These are phyloP conservation scores for Microcos paniculata DNA, from an alignment of 345 rosid species.

Conservation along the genomic window DNA sequence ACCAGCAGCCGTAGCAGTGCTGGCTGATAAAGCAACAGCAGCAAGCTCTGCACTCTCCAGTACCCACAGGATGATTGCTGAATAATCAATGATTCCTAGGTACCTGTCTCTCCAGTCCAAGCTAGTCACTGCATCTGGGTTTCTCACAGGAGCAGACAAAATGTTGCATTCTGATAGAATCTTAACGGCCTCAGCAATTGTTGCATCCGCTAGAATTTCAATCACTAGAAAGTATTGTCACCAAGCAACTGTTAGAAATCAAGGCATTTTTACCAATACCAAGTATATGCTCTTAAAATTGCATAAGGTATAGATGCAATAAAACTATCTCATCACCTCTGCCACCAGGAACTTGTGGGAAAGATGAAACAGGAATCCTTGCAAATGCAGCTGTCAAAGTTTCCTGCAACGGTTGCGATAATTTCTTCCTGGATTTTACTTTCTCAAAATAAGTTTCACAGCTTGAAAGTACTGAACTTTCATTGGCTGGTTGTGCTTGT, in stretches of 20 bases:
- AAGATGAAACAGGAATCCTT: slow-evolving; percentile 70
- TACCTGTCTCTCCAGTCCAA: slow-evolving; percentile 77
- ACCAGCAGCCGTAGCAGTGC: slow-evolving; percentile 76
- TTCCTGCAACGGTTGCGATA: slow-evolving; percentile 67
- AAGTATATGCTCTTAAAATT: not conserved
- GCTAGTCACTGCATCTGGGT: slow-evolving; percentile 41
- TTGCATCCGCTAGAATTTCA: slow-evolving; percentile 70
- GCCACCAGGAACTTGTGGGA: slow-evolving; percentile 78
- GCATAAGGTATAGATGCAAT: not conserved
- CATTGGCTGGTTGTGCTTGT: slow-evolving; percentile 21
- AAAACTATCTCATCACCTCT: slow-evolving; percentile 41
- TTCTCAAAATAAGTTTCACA: slow-evolving; percentile 72
- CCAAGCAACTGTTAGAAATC: not conserved
- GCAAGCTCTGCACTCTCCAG: slow-evolving; percentile 79
- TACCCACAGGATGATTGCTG: slow-evolving; percentile 78
- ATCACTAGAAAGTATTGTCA: slow-evolving; percentile 45
- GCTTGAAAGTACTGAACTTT: slow-evolving; percentile 37
- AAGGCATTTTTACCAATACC: not conserved
- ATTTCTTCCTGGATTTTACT: slow-evolving; percentile 68
- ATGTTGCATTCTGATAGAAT: slow-evolving; percentile 73
- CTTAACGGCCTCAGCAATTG: slow-evolving; percentile 70
- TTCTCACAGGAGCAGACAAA: slow-evolving; percentile 75
- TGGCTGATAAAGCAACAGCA: slow-evolving; percentile 65
- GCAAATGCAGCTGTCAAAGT: slow-evolving; percentile 70
- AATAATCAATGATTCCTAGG: slow-evolving; percentile 76